Base-by-base conservation (phyloP, 164 flowering plant species). In the Stephania japonica region DNA sequence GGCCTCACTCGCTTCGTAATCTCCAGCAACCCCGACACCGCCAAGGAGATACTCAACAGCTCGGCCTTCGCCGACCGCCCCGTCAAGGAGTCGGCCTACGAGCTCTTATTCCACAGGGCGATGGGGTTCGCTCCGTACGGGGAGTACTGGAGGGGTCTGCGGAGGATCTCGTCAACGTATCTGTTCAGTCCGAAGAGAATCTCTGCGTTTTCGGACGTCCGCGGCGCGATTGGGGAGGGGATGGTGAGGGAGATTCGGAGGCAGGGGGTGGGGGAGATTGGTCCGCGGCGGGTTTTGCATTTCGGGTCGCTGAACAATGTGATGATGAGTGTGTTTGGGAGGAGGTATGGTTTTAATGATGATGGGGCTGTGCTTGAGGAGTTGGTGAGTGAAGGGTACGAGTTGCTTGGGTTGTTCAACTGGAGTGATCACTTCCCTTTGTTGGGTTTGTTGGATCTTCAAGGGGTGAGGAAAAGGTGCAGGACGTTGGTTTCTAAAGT, bases 51-150 rank as follows among this genome's bases (percentile, higher is more conserved):
- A 19, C 71, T 88, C 7, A 80, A 74, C 78, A 83, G 85, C 67
- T 78, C 87, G 0, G 86, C 82, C 61, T 88, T 88, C 59, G 90
- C 87, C 5, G 86, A 88, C 67, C 73, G 92, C 12, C 90, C 92
- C 8, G 75, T 88, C 0, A 88, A 88, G 71, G 90, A 88, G 42
- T 86, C 90, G 1, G 90, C 92, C 8, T 83, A 87, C 53, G 86
- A 83, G 75, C 84, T 88, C 6, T 75, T 88, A 41, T 88, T 87
- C 68, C 85, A 85, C 65, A 71, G 87, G 19, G 92, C 92, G 63
- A 88, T 88, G 80, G 90, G 92, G 0, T 88, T 88, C 42, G 87
- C 90, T 69, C 92, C 89, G 2, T 82, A 47, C 59, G 92, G 92
- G 0, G 85, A 81, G 19, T 88, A 88, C 72, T 88, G 92, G 92